These are phyloP conservation scores for Boletellus emodensis DNA, from an alignment of 768 basidiomycete species.

Conservation along the genomic window DNA sequence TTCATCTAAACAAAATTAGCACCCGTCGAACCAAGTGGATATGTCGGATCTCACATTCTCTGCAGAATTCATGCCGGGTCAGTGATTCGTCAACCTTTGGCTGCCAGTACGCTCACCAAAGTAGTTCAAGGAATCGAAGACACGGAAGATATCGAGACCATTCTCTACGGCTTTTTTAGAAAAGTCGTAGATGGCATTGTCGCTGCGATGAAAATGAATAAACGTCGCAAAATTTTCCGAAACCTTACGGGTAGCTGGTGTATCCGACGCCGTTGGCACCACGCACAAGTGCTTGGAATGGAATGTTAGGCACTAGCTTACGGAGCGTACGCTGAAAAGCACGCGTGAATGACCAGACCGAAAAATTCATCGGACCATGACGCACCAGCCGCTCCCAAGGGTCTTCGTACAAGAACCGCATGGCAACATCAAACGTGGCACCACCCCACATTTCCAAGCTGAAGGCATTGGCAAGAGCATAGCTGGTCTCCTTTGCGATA, in stretches of 20 bases:
- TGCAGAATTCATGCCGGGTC: slow-evolving; percentile 26
- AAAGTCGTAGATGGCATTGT: slow-evolving; percentile 99
- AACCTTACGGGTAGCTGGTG: slow-evolving; percentile 89
- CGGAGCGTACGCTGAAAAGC: slow-evolving; percentile 72
- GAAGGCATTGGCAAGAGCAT: slow-evolving; percentile 93
- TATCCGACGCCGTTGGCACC: slow-evolving; percentile 99
- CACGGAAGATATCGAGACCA: slow-evolving; percentile 98
- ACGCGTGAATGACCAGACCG: slow-evolving; percentile 9
- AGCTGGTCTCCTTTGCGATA: slow-evolving; percentile 96
- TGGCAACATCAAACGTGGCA: slow-evolving; percentile 97
- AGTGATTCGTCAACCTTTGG: neutral
- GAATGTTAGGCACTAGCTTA: slow-evolving; percentile 97
- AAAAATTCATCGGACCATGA: slow-evolving; percentile 5
- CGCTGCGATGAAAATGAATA: slow-evolving; percentile 42
- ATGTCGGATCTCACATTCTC: slow-evolving; percentile 58
- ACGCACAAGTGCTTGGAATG: slow-evolving; percentile 95
- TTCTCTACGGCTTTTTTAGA: slow-evolving; percentile 99
- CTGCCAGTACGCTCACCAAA: slow-evolving; percentile 57
- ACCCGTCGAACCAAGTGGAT: neutral
- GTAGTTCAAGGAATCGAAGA: slow-evolving; percentile 99
- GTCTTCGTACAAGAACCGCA: slow-evolving; percentile 99
- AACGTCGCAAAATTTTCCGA: neutral
- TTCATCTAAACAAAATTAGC: slow-evolving; percentile 61
- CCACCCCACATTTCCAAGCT: slow-evolving; percentile 99
- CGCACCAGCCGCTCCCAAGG: slow-evolving; percentile 96